These are phyloP conservation scores for Euphorbia lathyris DNA, from an alignment of 345 rosid genomes.

Conservation along the genomic window DNA sequence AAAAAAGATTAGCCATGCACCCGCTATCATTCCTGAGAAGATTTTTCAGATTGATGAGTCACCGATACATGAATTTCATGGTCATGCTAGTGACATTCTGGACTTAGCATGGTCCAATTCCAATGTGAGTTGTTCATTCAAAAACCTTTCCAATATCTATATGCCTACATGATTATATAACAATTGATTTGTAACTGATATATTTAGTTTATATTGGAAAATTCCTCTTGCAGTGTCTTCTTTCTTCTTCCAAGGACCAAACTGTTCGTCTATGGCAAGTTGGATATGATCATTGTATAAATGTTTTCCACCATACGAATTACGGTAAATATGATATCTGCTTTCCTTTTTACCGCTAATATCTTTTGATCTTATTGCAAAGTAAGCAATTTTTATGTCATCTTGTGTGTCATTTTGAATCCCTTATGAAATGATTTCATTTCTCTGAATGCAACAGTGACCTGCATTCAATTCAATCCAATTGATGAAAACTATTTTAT, in stretches of 20 bases:
- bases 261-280: constrained; percentile 78
- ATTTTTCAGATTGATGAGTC: constrained; percentile 62
- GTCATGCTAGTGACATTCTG: constrained; percentile 67
- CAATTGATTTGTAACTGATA: background rate
- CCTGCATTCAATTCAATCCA: constrained; percentile 86
- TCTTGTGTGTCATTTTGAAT: background rate
- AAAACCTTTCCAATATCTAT: background rate
- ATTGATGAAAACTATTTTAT: constrained; percentile 58
- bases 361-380: background rate
- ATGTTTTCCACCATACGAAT: constrained; percentile 56
- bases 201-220: background rate
- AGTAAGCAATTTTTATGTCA: background rate
- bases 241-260: constrained; percentile 75
- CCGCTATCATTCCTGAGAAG: constrained; percentile 57
- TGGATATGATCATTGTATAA: constrained; percentile 48
- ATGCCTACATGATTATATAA: background rate
- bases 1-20: constrained; percentile 31
- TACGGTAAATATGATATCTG: constrained; percentile 47
- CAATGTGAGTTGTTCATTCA: constrained; percentile 49
- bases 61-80: constrained; percentile 68
- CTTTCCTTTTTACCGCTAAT: background rate
- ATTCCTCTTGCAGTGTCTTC: constrained; percentile 52
- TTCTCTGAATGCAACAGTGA: constrained; percentile 51
- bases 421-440: constrained; percentile 9
- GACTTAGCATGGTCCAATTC: constrained; percentile 84